Percentiles rank a stretch among this genome's conserved stretches.
phyloP scores from a whole-genome alignment of 2,329 filamentous ascomycete genomes.

The Colletotrichum chrysophilum region DNA sequence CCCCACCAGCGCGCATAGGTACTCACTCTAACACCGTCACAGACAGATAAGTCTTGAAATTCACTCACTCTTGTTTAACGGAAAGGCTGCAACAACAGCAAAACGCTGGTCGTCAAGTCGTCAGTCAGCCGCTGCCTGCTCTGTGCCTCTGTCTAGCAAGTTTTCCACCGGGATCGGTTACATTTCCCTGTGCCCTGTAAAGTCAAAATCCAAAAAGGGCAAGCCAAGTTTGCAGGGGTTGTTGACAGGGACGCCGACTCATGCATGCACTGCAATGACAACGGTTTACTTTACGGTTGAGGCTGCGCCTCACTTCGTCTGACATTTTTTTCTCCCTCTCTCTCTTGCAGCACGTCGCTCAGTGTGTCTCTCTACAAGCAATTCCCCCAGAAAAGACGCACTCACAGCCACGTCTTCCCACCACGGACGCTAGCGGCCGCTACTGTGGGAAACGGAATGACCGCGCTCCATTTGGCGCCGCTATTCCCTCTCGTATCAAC shows the following conservation, averaged over 20 bases:
- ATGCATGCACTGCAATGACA: constrained; percentile 18
- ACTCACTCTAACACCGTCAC: not conserved
- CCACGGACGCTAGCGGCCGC: constrained; percentile 18
- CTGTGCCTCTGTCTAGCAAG: not conserved
- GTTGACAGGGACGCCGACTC: constrained; percentile 17
- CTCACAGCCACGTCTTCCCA: constrained; percentile 13
- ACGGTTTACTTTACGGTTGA: constrained; percentile 13
- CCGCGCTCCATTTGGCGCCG: constrained; percentile 20
- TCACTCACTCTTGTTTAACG: not conserved
- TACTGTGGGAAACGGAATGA: constrained; percentile 23
- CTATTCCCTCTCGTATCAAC: constrained; percentile 20
- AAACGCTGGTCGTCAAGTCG: not conserved
- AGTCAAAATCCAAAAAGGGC: constrained; percentile 21
- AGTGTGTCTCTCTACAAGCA: constrained; percentile 3
- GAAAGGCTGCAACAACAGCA: not conserved
- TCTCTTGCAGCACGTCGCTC: not conserved
- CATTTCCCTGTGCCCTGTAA: not conserved
- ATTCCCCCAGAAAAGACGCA: constrained; percentile 13
- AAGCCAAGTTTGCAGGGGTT: constrained; percentile 12
- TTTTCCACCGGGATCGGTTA: not conserved
- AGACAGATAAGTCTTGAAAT: not conserved
- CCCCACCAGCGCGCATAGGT: not conserved
- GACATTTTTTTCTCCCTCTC: not conserved
- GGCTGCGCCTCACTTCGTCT: constrained; percentile 19
- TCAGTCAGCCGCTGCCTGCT: not conserved